Evolutionary conservation across 805 yeast genomes (phyloP), one percentile per base, ranked within the genome.

Genomic region (Teunomyces funiuensis): DNA sequence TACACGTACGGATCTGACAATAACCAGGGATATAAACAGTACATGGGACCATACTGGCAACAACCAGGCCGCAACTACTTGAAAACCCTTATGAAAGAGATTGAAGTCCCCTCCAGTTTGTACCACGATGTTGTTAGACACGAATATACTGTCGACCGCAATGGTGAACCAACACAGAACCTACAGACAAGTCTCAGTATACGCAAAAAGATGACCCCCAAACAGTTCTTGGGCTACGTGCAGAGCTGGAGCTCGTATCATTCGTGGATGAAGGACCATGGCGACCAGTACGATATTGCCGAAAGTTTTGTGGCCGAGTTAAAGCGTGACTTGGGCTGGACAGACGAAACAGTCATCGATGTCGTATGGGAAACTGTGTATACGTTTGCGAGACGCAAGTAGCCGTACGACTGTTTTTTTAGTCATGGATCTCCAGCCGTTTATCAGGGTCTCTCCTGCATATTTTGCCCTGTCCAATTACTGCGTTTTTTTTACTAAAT

Each of bases 301-400:
- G 83, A 79, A 28, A 49, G 53, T 25, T 69, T 76, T 44, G 60
- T 76, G 27, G 63, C 66, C 6, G 76, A 71, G 40, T 55, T 82
- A 47, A 65, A 66, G 37, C 52, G 49, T 10, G 54, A 52, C 11
- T 63, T 75, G 42, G 76, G 75, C 3, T 75, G 85, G 76, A 57
- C 59, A 10, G 69, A 66, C 15, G 64, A 63, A n/a, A 63, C 68
- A 0, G 60, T 60, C 19, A 47, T 77, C 16, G 66, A 66, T n/a
- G 64, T 76, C 10, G 70, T 73, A 15, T 80, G 82, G 78, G 76
- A 76, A 2, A 78, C 87, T 0, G 74, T 76, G 26, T 79, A 76
- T 52, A 68, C 73, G 3, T 67, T 79, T 52, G 77, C 80, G 2
- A 54, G 60, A 29, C 64, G 55, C 40, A 49, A 17, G 20, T 47